A percentile compares a stretch with the other conserved stretches of the same genome.
Evolutionary conservation across 441 rosid species (phyloP).

Genomic region (Isatis lusitanica): DNA sequence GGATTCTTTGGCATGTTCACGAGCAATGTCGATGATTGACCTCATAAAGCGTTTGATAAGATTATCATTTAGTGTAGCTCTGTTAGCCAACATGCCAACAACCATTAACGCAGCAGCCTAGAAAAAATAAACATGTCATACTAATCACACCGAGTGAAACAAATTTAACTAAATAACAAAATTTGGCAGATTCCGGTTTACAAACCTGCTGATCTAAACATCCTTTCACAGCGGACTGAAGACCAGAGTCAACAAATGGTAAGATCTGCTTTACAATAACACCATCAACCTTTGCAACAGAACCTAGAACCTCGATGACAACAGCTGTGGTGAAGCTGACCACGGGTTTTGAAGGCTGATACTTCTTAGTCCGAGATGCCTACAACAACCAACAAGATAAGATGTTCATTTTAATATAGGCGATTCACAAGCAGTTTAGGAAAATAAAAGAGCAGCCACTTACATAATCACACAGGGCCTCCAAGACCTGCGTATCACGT

Average conservation of each 20-base stretch:
- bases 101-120: constrained; percentile 97
- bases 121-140: constrained; percentile 21
- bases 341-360: constrained; percentile 61
- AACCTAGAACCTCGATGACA: constrained; percentile 75
- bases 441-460: constrained; percentile 33
- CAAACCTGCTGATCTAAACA: constrained; percentile 84
- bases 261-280: constrained; percentile 77
- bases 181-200: not conserved
- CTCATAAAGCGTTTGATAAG: constrained; percentile 79
- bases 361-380: constrained; percentile 82
- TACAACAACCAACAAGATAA: constrained; percentile 33
- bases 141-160: constrained; percentile 1
- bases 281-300: constrained; percentile 54
- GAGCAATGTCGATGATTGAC: constrained; percentile 67
- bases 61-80: constrained; percentile 67
- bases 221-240: constrained; percentile 60
- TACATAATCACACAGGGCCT: constrained; percentile 83
- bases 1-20: constrained; percentile 64
- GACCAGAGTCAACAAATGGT: constrained; percentile 81
- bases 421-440: not conserved
- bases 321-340: constrained; percentile 87
- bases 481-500: constrained; percentile 83
- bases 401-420: constrained; percentile 10
- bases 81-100: constrained; percentile 73
- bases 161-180: not conserved